Base-by-base conservation (phyloP, 306 rosid genomes). In the Mimosa pudica region DNA sequence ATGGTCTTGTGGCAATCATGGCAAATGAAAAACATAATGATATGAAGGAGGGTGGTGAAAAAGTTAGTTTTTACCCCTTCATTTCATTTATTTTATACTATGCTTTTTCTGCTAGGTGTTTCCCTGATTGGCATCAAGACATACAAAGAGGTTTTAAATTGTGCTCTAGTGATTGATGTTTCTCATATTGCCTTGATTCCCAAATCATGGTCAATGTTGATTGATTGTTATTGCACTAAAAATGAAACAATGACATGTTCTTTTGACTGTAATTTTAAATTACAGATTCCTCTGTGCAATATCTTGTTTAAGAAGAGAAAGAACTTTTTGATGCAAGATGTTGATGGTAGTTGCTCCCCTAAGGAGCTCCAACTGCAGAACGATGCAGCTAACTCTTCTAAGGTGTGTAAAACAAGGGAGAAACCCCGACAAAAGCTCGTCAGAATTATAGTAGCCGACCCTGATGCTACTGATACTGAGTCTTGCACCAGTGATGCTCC, bases 381-480 rank as follows among this genome's bases (percentile, higher is more conserved):
- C 48, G 81, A 74, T 12, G 69, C 55, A n/a, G 52, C 79, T n/a
- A 7, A 60, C 80, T 54, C 10, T 67, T 77, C 78, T 67, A 74
- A 79, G n/a, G 65, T 62, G 83, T 61, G 75, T 79, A 73, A 68
- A 76, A 82, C 80, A 36, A 79, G 52, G 54, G 13, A 5, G 17
- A 80, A 70, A 73, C 54, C 77, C 33, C 81, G 62, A 6, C 82
- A 81, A n/a, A 89, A 85, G 87, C 82, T 89, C 14, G 79, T 93
- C 24, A 85, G 93, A 70, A 84, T 93, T 88, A 93, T 91, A 33
- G 75, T 82, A 81, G 82, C 94, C 20, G 98, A 93, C 82, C 88
- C 85, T 35, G 89, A 93, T 17, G 98, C 98, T 55, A 93, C 98
- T 5, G 97, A 93, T 41, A 87, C 97, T 0, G 97, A 93, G 42